Base-by-base conservation (phyloP, 257 asterid species). In the Haberlea rhodopensis region DNA sequence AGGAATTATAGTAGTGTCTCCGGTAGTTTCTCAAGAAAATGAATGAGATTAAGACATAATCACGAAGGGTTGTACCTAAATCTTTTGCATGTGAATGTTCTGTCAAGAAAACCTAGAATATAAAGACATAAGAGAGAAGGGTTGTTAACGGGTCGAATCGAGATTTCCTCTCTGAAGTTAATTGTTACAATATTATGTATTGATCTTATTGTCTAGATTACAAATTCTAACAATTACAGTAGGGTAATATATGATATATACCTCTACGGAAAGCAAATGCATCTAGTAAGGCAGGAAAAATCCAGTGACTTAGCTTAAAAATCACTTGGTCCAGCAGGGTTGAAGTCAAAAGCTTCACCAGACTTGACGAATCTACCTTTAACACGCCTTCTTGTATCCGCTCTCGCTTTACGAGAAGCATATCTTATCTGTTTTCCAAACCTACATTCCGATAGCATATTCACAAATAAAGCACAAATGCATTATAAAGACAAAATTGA, bases 301-400 rank as follows among this genome's bases (percentile, higher is more conserved):
- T 37, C 15, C n/a, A 11, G 46, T 21, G 46, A 22, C 27, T 45
- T 34, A 59, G 60, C 70, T 74, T 66, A 78, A 48, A 71, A 78
- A n/a, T 79, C 78, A 57, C 63, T 75, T 28, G 74, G 62, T 40
- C 62, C 77, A 46, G 66, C 78, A 19, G 88, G 90, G 31, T 85
- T 89, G 63, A 65, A 75, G 52, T 85, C 90, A 57, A 65, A 76
- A 58, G 73, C 71, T 67, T 89, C 95, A n/a, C 90, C 94, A 6
- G 91, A 82, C 79, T 88, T 91, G 52, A 91, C 98, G 56, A 91
- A 91, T 78, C 98, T 83, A 61, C 98, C 98, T 65, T 91, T 91
- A 26, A 86, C 90, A 0, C 98, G 94, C 71, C 73, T 81, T 82
- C 98, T 80, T 7, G 96, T 86, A 71, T 91, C 98, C 0, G 96